Evolutionary conservation across 306 rosid species (phyloP).

Genomic region (Lathyrus sativus): DNA sequence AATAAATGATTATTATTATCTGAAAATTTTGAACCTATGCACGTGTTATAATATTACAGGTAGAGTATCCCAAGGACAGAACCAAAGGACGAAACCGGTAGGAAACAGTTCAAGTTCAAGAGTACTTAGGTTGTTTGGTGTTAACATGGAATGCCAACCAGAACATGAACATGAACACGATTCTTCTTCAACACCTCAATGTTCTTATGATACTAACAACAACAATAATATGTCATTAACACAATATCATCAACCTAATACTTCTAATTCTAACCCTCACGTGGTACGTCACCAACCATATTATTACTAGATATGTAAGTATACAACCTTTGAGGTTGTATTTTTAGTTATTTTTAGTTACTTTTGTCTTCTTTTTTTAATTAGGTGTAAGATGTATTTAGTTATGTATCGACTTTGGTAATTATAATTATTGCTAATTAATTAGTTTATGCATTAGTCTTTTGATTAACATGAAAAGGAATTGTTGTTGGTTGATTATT

Average conservation of each 20-base stretch:
- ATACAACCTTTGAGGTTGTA: background rate
- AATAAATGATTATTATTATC: background rate
- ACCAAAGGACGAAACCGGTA: slow-evolving; percentile 47
- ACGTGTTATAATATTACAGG: slow-evolving; percentile 45
- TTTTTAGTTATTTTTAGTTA: background rate
- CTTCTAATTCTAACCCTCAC: slow-evolving; percentile 47
- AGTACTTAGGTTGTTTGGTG: slow-evolving; percentile 88
- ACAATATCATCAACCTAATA: slow-evolving; percentile 40
- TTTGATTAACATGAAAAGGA: slow-evolving; percentile 14
- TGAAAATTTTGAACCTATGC: slow-evolving; percentile 24
- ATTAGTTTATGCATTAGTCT: slow-evolving; percentile 13
- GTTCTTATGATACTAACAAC: slow-evolving; percentile 33
- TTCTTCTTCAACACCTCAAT: slow-evolving; percentile 44
- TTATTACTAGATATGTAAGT: slow-evolving; percentile 28
- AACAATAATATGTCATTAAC: slow-evolving; percentile 41
- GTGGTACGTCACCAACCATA: slow-evolving; percentile 62
- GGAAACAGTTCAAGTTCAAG: slow-evolving; percentile 53
- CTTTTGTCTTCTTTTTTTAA: background rate
- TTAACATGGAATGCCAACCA: slow-evolving; percentile 84
- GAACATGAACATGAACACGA: slow-evolving; percentile 16
- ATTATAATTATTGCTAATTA: slow-evolving; percentile 15
- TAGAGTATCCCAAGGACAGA: slow-evolving; percentile 46
- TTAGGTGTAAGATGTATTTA: slow-evolving; percentile 33
- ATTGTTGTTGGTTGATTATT: background rate
- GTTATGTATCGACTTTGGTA: slow-evolving; percentile 33